These are phyloP conservation scores for Strobilomyces dryophilus DNA, from an alignment of 768 basidiomycete genomes.

Conservation along the genomic window DNA sequence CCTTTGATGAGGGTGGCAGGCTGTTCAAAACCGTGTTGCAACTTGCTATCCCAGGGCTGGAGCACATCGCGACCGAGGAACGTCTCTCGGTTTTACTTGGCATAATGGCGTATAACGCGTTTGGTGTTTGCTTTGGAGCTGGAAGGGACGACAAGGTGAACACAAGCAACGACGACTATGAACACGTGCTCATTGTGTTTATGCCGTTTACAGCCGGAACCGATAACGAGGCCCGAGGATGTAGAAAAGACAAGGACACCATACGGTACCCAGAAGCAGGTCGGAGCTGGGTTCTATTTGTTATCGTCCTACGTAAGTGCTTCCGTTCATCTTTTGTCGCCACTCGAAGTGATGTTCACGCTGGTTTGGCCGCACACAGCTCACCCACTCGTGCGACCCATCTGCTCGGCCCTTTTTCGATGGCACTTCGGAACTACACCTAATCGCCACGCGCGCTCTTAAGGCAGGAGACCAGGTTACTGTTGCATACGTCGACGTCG, in stretches of 20 bases:
- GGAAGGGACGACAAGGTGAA: conserved; percentile 71
- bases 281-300: conserved; percentile 72
- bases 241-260: conserved; percentile 74
- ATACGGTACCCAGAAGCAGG: conserved; percentile 67
- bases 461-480: conserved; percentile 75
- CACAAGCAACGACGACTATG: background rate
- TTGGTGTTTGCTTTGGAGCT: conserved; percentile 62
- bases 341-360: background rate
- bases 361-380: conserved; percentile 27
- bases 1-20: conserved; percentile 45
- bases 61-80: conserved; percentile 64
- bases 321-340: background rate
- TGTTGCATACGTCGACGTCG: conserved; percentile 71
- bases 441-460: conserved; percentile 62
- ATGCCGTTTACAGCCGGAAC: conserved; percentile 41
- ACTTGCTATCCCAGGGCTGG: conserved; percentile 64
- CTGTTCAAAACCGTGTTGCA: conserved; percentile 53
- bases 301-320: conserved; percentile 66
- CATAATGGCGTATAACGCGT: conserved; percentile 74
- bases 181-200: background rate
- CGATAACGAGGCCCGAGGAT: conserved; percentile 59
- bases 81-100: conserved; percentile 57
- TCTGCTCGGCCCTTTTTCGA: conserved; percentile 61
- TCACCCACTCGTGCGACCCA: conserved; percentile 73
- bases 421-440: conserved; percentile 65